Evolutionary conservation across 2,329 filamentous ascomycete genomes (phyloP).

Genomic region (Penicillium sp.): DNA sequence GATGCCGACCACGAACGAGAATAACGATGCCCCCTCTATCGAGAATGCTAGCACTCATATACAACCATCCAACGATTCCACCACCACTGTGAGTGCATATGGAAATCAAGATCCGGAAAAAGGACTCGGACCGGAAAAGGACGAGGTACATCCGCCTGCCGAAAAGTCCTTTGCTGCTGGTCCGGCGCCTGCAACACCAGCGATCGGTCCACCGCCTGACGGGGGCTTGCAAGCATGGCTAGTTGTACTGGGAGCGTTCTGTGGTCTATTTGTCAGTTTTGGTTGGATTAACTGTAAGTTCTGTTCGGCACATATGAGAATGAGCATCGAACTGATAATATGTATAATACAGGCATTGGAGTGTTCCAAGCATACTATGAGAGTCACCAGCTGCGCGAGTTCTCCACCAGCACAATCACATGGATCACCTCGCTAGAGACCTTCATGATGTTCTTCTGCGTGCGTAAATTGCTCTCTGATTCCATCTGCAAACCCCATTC

Average conservation of each 20-base stretch:
- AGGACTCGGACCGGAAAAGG: not conserved
- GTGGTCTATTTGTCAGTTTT: constrained; percentile 51
- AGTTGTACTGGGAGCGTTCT: constrained; percentile 52
- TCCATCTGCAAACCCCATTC: not conserved
- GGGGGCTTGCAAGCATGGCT: constrained; percentile 35
- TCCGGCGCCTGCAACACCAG: not conserved
- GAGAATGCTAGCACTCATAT: constrained; percentile 11
- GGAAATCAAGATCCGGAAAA: constrained; percentile 14
- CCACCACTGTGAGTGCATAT: constrained; percentile 7
- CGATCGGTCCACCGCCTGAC: constrained; percentile 27
- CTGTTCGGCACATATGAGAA: not conserved
- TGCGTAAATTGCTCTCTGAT: constrained; percentile 2
- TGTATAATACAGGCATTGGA: constrained; percentile 23
- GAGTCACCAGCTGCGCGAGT: constrained; percentile 47
- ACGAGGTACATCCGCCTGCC: not conserved
- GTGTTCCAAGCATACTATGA: constrained; percentile 57
- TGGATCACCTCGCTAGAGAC: constrained; percentile 58
- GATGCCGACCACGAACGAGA: not conserved
- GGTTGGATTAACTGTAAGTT: constrained; percentile 51
- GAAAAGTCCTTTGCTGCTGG: not conserved
- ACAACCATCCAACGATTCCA: constrained; percentile 10
- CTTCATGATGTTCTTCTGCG: constrained; percentile 30
- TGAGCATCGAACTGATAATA: not conserved
- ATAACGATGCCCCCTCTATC: not conserved
- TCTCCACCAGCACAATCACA: constrained; percentile 57